phyloP scores from a whole-genome alignment of 2,329 filamentous ascomycete species.

The Fusarium buharicum region DNA sequence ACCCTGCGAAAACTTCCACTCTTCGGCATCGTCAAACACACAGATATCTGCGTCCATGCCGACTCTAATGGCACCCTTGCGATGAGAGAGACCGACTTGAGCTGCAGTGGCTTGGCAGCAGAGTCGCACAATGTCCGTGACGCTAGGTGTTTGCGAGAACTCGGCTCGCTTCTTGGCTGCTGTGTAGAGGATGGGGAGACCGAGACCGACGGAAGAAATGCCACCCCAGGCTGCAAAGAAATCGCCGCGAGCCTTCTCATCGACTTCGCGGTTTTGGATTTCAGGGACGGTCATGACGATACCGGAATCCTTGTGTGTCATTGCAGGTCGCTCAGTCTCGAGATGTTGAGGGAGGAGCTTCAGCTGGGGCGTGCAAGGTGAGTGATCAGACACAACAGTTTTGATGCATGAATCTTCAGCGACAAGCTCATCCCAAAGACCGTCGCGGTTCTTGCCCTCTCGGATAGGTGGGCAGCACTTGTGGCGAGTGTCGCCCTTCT shows the following conservation, averaged over 20 bases:
- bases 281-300: constrained; percentile 58
- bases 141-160: constrained; percentile 56
- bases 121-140: constrained; percentile 84
- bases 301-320: constrained; percentile 64
- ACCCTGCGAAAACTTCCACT: constrained; percentile 76
- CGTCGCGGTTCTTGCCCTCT: constrained; percentile 81
- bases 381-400: constrained; percentile 95
- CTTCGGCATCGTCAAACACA: constrained; percentile 86
- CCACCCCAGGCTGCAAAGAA: constrained; percentile 98
- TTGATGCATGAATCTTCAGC: constrained; percentile 80
- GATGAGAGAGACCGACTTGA: constrained; percentile 84
- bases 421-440: constrained; percentile 84
- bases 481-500: constrained; percentile 87
- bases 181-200: constrained; percentile 89
- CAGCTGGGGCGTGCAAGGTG: constrained; percentile 92
- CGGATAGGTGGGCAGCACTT: constrained; percentile 97
- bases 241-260: constrained; percentile 69
- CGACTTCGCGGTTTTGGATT: constrained; percentile 46
- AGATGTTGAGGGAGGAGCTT: constrained; percentile 84
- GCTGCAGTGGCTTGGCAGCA: constrained; percentile 87
- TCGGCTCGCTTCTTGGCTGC: constrained; percentile 71
- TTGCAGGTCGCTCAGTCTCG: constrained; percentile 45
- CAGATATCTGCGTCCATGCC: constrained; percentile 93
- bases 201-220: constrained; percentile 92
- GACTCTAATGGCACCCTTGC: constrained; percentile 78